Percentiles rank a stretch among this genome's conserved stretches.
Conservation (phyloP, 2,329 filamentous ascomycete genomes). For the Hymenotorrendiella dingleyae region DNA sequence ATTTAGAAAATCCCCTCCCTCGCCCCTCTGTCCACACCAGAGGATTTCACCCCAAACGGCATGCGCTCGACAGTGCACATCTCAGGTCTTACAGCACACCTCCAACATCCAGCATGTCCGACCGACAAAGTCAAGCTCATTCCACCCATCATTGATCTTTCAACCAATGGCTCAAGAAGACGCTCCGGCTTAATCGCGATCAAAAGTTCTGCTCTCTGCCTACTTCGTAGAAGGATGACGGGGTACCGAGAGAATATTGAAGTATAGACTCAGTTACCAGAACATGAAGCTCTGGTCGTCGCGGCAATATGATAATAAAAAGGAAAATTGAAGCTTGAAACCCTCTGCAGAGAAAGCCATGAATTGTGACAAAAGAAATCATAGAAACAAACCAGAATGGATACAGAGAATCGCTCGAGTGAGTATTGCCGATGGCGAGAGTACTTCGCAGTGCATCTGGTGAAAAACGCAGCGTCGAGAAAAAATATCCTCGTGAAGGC, state of each 20-base stretch:
- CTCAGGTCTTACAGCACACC: too few relatives aligned
- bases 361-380: neutral
- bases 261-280: constrained; percentile 55
- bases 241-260: constrained; percentile 75
- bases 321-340: neutral
- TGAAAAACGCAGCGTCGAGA: neutral
- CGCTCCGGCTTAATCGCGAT: constrained; percentile 99
- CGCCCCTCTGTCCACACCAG: neutral
- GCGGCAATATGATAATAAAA: constrained; percentile 21
- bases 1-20: neutral
- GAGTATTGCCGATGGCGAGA: too few relatives aligned
- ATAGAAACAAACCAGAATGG: neutral
- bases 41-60: too few relatives aligned
- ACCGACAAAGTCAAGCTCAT: constrained; percentile 83
- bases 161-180: constrained; percentile 74
- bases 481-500: too few relatives aligned
- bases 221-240: constrained; percentile 55
- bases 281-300: constrained; percentile 29
- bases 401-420: too few relatives aligned
- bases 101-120: constrained; percentile 30
- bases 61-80: too few relatives aligned
- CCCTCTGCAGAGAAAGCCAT: neutral
- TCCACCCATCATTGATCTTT: constrained; percentile 81
- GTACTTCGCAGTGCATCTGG: neutral
- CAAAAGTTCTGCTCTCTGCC: constrained; percentile 66